These are phyloP conservation scores for Coemansia nantahalensis DNA, from an alignment of 192 early-diverging fungal species.

Conservation along the genomic window DNA sequence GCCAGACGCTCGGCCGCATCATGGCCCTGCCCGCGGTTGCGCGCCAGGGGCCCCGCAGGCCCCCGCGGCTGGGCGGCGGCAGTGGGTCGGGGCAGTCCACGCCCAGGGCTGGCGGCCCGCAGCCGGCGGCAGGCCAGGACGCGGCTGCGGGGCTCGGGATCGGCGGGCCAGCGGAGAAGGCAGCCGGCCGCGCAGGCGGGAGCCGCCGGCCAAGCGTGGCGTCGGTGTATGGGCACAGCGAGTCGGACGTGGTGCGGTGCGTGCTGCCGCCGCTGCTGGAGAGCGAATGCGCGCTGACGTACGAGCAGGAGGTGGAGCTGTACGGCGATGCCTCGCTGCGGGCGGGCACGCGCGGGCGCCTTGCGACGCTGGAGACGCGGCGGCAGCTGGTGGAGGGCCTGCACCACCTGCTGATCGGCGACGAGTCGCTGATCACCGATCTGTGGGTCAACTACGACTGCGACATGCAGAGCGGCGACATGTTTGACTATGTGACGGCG, in stretches of 20 bases:
- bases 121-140: slow-evolving; percentile 1
- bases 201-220: slow-evolving; percentile 20
- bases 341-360: slow-evolving; percentile 37
- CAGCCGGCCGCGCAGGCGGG: not conserved
- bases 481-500: slow-evolving; percentile 69
- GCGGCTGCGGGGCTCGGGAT: not conserved
- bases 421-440: slow-evolving; percentile 76
- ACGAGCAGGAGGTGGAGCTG: slow-evolving; percentile 42
- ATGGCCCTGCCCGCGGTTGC: slow-evolving; percentile 16
- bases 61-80: slow-evolving; percentile 10
- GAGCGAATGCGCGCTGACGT: slow-evolving; percentile 19
- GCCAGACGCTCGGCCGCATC: too few species aligned
- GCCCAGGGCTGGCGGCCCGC: slow-evolving; percentile 20
- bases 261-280: slow-evolving; percentile 21
- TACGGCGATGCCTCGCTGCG: slow-evolving; percentile 36
- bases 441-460: slow-evolving; percentile 96
- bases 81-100: slow-evolving; percentile 9
- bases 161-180: not conserved
- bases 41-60: slow-evolving; percentile 26
- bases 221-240: not conserved
- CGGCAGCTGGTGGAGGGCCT: slow-evolving; percentile 80
- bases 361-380: slow-evolving; percentile 74
- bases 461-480: slow-evolving; percentile 73
- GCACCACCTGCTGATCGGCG: slow-evolving; percentile 59
- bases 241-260: not conserved